A percentile compares a stretch with the other conserved stretches of the same genome.
These are phyloP conservation scores for Tephrocybe sp. DNA, from an alignment of 768 basidiomycete genomes.

Conservation along the genomic window DNA sequence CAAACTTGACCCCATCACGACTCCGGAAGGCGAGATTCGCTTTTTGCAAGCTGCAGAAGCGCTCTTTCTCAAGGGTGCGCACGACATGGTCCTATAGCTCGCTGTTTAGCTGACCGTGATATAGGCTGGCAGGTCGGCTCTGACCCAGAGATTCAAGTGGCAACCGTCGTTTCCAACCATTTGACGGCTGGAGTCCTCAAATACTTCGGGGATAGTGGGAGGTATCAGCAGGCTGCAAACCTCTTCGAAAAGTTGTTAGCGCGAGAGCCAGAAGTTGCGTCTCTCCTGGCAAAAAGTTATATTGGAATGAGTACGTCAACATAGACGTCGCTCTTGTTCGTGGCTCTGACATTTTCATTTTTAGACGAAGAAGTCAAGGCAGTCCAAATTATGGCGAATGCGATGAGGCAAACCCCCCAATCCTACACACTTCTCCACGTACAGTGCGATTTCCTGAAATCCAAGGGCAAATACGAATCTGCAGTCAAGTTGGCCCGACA, in stretches of 20 bases:
- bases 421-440: constrained; percentile 93
- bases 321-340: neutral
- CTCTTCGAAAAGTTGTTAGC: constrained; percentile 88
- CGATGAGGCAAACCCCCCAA: constrained; percentile 83
- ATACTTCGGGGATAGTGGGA: constrained; percentile 91
- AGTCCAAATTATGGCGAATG: constrained; percentile 86
- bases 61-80: constrained; percentile 76
- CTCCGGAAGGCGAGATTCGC: constrained; percentile 82
- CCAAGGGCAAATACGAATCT: constrained; percentile 85
- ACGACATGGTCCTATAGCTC: neutral
- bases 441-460: constrained; percentile 91
- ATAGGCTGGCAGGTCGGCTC: constrained; percentile 98
- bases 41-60: constrained; percentile 91
- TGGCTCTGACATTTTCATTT: neutral
- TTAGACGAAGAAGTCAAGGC: constrained; percentile 98
- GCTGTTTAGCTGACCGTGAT: neutral
- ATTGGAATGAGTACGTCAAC: constrained; percentile 90
- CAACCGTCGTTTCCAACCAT: constrained; percentile 95
- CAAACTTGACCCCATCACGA: constrained; percentile 92
- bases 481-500: constrained; percentile 89
- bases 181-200: constrained; percentile 94
- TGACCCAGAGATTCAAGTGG: constrained; percentile 98
- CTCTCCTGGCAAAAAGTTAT: constrained; percentile 84
- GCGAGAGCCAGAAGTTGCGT: constrained; percentile 88
- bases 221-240: constrained; percentile 87